Percentiles rank a stretch among this genome's conserved stretches.
phyloP scores from a whole-genome alignment of 108 stramenopile species.

The Nannochloropsis salina region DNA sequence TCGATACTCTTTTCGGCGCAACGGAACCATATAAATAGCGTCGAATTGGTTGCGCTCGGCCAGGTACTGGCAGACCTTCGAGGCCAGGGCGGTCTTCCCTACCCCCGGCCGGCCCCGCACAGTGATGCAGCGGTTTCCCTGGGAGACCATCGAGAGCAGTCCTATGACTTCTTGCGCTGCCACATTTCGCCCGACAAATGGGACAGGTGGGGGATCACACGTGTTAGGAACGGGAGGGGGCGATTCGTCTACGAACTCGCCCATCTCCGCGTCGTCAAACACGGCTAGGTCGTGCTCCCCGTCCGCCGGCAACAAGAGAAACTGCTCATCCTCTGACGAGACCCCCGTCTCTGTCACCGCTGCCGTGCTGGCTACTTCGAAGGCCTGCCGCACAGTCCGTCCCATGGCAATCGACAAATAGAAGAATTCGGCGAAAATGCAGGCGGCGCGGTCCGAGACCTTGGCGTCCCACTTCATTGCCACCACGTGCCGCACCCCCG shows the following conservation, averaged over 20 bases:
- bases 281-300: constrained; percentile 73
- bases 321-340: constrained; percentile 26
- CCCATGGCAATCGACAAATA: constrained; percentile 63
- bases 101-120: constrained; percentile 29
- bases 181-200: constrained; percentile 13
- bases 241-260: constrained; percentile 34
- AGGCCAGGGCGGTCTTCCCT: constrained; percentile 40
- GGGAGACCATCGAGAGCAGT: background rate
- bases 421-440: constrained; percentile 72
- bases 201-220: background rate
- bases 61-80: constrained; percentile 33
- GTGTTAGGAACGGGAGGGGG: background rate
- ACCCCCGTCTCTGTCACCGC: constrained; percentile 31
- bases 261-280: constrained; percentile 55
- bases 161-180: constrained; percentile 27
- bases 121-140: constrained; percentile 24
- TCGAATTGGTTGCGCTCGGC: constrained; percentile 30
- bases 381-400: constrained; percentile 69
- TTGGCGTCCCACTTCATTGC: constrained; percentile 72
- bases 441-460: constrained; percentile 71
- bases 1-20: background rate
- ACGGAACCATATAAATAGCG: constrained; percentile 9
- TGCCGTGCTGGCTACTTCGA: constrained; percentile 71
- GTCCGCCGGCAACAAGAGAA: constrained; percentile 46
- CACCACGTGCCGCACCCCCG: constrained; percentile 90